Base-by-base conservation (phyloP, 345 rosid species). In the Murraya koenigii region DNA sequence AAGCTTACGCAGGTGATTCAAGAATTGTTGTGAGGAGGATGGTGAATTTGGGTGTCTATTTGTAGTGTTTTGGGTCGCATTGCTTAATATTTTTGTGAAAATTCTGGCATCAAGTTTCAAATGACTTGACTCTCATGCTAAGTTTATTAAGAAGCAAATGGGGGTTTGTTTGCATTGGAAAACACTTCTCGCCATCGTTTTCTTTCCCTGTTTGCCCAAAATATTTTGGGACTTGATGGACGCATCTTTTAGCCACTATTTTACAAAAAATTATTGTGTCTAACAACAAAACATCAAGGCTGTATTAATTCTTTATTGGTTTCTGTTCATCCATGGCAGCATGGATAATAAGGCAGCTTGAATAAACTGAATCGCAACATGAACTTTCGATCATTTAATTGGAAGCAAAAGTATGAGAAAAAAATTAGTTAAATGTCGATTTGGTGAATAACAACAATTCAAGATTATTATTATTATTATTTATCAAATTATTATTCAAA, bases 121-220 rank as follows among this genome's bases (percentile, higher is more conserved):
- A 78, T 83, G 83, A 87, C 94, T 88, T 92, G 84, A 62, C 84
- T 81, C 87, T 63, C 84, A 84, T 78, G 68, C 90, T 75, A 92
- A 88, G 89, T 71, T 70, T 49, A 75, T 81, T 26, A 71, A 35
- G 81, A 67, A n/a, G 33, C 25, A 28, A 10, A 25, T 22, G 52
- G 75, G 75, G 67, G 75, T 63, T 88, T 89, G 90, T 88, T 88
- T 89, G 93, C 80, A 88, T 85, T 91, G 79, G 73, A 88, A 89
- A 84, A 83, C 90, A 90, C 94, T 87, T 74, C 85, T 81, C 33
- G 20, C 59, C 25, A 41, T 30, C 28, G 9, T 69, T 25, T 26
- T 44, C 22, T 19, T 63, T 11, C 47, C 6, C 20, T 78, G 70
- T 0, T 79, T 32, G 28, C 9, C 41, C 30, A n/a, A 35, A 33